Evolutionary conservation across 345 rosid genomes (phyloP).

Genomic region (Salix purpurea): DNA sequence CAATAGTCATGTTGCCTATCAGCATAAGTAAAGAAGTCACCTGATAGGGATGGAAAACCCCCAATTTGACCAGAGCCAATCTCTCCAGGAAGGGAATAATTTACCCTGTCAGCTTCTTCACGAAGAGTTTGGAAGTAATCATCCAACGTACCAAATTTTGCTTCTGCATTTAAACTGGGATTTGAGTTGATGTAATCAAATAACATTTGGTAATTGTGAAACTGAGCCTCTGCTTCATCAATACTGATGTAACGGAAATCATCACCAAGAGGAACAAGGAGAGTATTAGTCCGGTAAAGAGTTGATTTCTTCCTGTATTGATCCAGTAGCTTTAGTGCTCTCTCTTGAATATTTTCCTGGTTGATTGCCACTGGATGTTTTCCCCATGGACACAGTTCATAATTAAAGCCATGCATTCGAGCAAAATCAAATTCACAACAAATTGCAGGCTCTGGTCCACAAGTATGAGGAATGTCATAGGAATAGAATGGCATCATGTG

Average conservation of each 20-base stretch:
- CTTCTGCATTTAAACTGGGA: constrained; percentile 81
- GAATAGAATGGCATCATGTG: constrained; percentile 99
- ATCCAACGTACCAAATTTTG: constrained; percentile 83
- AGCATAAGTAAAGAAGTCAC: constrained; percentile 96
- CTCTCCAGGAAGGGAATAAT: constrained; percentile 80
- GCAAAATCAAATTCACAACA: constrained; percentile 99
- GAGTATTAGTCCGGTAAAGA: constrained; percentile 79
- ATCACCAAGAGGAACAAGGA: constrained; percentile 95
- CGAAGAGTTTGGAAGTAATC: constrained; percentile 78
- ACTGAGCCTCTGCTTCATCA: constrained; percentile 95
- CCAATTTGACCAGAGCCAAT: constrained; percentile 65
- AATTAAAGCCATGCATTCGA: constrained; percentile 47
- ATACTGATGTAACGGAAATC: constrained; percentile 79
- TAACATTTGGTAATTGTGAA: constrained; percentile 78
- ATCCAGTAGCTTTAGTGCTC: constrained; percentile 74
- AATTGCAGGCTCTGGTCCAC: constrained; percentile 98
- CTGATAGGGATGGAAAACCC: constrained; percentile 95
- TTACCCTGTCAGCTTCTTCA: constrained; percentile 80
- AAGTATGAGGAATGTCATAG: constrained; percentile 94
- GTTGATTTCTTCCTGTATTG: constrained; percentile 95
- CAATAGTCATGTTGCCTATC: constrained; percentile 92
- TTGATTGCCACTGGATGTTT: constrained; percentile 69
- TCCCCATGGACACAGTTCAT: constrained; percentile 87
- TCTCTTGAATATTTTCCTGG: constrained; percentile 79
- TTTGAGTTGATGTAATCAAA: constrained; percentile 89